These are phyloP conservation scores for Parastagonospora avenae DNA, from an alignment of 2,329 filamentous ascomycete species.

Conservation along the genomic window DNA sequence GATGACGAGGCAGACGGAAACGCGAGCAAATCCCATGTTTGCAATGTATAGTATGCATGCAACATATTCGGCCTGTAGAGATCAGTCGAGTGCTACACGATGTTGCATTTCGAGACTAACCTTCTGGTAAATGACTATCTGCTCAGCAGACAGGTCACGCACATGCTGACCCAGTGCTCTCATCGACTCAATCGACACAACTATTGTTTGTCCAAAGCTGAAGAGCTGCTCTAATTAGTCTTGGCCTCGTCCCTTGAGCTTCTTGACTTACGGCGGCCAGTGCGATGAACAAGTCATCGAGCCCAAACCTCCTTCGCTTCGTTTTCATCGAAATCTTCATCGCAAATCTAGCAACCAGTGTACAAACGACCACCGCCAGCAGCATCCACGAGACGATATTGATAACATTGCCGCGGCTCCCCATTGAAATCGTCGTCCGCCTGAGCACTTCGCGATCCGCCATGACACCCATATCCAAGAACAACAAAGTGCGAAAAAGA, in stretches of 20 bases:
- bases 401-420: constrained; percentile 20
- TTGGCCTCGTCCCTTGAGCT: background rate
- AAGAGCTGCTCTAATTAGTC: constrained; percentile 26
- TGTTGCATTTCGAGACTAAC: constrained; percentile 9
- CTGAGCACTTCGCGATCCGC: constrained; percentile 14
- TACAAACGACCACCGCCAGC: constrained; percentile 25
- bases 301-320: constrained; percentile 16
- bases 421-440: constrained; percentile 14
- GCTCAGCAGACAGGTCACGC: constrained; percentile 5
- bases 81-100: constrained; percentile 3
- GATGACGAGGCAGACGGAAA: constrained; percentile 32
- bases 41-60: constrained; percentile 34
- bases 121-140: constrained; percentile 26
- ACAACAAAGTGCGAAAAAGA: background rate
- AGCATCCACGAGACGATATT: constrained; percentile 36
- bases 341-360: constrained; percentile 27
- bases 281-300: constrained; percentile 32
- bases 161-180: constrained; percentile 24
- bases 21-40: constrained; percentile 37
- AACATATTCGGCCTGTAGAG: constrained; percentile 28
- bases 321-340: constrained; percentile 31
- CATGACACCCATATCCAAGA: constrained; percentile 1
- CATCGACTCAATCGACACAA: constrained; percentile 30
- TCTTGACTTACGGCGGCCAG: constrained; percentile 26
- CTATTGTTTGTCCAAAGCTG: constrained; percentile 34